Conservation (phyloP, 768 basidiomycete species). For the Boletus patriciae region DNA sequence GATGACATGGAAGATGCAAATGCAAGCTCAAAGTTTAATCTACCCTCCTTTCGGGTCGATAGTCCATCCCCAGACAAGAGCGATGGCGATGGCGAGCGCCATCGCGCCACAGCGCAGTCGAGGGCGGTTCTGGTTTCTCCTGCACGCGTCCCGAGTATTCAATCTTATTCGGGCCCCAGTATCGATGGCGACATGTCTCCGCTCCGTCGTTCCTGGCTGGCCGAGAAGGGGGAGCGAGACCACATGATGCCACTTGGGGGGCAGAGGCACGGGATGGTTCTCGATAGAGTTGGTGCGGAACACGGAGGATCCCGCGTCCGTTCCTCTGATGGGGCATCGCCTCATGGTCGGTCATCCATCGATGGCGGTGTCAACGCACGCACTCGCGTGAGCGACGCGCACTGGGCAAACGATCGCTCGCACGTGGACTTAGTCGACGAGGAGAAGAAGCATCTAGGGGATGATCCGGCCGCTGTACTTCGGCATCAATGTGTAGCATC, state of each 20-base stretch:
- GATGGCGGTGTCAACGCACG: background rate
- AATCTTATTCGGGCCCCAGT: background rate
- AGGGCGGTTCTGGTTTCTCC: conserved; percentile 1
- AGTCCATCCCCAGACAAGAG: conserved; percentile 13
- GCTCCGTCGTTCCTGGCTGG: background rate
- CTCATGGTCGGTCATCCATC: background rate
- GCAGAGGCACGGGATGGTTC: background rate
- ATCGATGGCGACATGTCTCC: conserved; percentile 1
- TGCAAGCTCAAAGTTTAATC: conserved; percentile 18
- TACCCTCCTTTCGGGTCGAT: conserved; percentile 20
- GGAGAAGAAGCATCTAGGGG: background rate
- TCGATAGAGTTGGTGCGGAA: background rate
- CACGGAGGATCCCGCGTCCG: background rate
- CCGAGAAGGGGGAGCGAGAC: background rate
- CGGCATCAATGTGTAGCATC: background rate
- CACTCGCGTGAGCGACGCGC: background rate
- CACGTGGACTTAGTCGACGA: background rate
- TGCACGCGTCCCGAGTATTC: background rate
- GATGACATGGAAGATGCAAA: background rate
- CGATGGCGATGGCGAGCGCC: background rate
- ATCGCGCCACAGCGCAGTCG: conserved; percentile 3
- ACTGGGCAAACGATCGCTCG: background rate
- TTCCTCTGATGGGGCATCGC: background rate
- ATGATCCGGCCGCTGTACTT: conserved; percentile 21
- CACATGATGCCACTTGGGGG: background rate